phyloP scores from a whole-genome alignment of 176 grass and related monocot species.

The Ampelocalamus luodianensis region DNA sequence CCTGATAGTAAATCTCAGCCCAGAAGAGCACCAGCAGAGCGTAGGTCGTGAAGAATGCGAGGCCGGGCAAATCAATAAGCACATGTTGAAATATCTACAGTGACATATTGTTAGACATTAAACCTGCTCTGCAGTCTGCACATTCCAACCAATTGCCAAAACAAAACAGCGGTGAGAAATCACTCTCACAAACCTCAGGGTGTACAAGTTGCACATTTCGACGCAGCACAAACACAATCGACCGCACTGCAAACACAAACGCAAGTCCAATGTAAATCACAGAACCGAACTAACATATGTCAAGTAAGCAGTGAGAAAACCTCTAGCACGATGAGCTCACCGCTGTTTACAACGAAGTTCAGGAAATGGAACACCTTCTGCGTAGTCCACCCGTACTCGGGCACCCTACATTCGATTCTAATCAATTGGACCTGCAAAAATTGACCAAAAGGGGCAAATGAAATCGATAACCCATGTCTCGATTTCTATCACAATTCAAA shows the following conservation, averaged over 20 bases:
- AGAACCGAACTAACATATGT: background rate
- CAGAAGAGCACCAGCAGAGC: constrained; percentile 75
- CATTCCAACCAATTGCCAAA: background rate
- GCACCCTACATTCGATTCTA: constrained; percentile 65
- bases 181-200: constrained; percentile 50
- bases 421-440: constrained; percentile 66
- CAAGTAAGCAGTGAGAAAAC: background rate
- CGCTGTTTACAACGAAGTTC: constrained; percentile 68
- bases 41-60: constrained; percentile 74
- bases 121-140: background rate
- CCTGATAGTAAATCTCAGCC: constrained; percentile 83
- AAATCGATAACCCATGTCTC: background rate
- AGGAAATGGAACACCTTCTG: constrained; percentile 76
- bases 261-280: constrained; percentile 1
- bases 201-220: constrained; percentile 59
- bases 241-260: constrained; percentile 50
- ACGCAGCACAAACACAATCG: constrained; percentile 54
- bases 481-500: background rate
- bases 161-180: background rate
- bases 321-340: constrained; percentile 11
- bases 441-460: background rate
- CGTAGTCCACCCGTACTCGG: constrained; percentile 72
- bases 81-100: constrained; percentile 70
- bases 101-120: background rate
- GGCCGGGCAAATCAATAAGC: constrained; percentile 59